A percentile compares a stretch with the other conserved stretches of the same genome.
These are phyloP conservation scores for Fraxinus americana DNA, from an alignment of 257 asterid species.

Conservation along the genomic window DNA sequence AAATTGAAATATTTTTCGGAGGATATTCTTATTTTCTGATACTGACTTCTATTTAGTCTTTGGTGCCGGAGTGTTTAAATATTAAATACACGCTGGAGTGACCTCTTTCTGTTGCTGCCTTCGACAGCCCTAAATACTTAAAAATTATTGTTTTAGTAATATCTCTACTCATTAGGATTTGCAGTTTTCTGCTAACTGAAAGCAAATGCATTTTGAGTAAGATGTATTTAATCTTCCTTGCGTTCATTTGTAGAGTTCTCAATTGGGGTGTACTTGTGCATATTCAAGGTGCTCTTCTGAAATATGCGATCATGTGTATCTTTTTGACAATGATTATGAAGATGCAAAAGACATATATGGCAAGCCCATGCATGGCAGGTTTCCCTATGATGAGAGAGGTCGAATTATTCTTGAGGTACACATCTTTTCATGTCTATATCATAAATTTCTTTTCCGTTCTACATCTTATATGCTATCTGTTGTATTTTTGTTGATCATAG, in stretches of 20 bases:
- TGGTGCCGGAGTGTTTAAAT: neutral
- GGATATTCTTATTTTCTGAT: neutral
- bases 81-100: neutral
- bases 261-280: constrained; percentile 85
- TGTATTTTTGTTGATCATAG: constrained; percentile 20
- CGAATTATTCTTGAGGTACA: constrained; percentile 95
- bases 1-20: neutral
- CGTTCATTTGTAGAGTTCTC: constrained; percentile 61
- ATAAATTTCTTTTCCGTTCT: constrained; percentile 7
- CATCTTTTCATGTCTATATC: constrained; percentile 23
- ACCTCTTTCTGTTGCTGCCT: constrained; percentile 1
- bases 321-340: constrained; percentile 86
- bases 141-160: neutral
- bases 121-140: constrained; percentile 2
- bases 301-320: constrained; percentile 87
- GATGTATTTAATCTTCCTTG: constrained; percentile 18
- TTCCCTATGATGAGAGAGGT: constrained; percentile 92
- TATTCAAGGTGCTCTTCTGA: constrained; percentile 66
- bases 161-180: constrained; percentile 1
- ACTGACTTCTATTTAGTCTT: neutral
- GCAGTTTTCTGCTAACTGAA: constrained; percentile 16
- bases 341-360: constrained; percentile 93
- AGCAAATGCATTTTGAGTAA: constrained; percentile 18
- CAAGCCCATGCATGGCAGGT: constrained; percentile 86
- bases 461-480: constrained; percentile 1